These are phyloP conservation scores for Saksenaea vasiformis DNA, from an alignment of 371 early-diverging fungal species.

Conservation along the genomic window DNA sequence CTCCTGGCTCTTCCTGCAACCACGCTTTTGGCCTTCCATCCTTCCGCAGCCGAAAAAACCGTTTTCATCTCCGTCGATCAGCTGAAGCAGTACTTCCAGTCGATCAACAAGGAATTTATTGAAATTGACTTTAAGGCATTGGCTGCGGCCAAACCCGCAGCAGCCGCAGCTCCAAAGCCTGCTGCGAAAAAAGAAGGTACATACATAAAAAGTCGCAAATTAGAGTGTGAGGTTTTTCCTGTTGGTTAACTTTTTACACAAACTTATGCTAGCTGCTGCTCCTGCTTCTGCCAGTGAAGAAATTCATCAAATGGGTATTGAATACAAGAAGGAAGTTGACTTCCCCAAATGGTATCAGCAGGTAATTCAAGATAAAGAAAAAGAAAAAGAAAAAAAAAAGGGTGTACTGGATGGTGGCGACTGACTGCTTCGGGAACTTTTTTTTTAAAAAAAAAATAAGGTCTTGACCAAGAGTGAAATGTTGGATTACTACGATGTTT, in stretches of 20 bases:
- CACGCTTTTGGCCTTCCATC: conserved; percentile 61
- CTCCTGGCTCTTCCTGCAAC: conserved; percentile 38
- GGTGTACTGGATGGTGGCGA: not conserved
- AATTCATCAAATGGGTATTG: conserved; percentile 86
- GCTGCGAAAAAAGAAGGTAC: conserved; percentile 44
- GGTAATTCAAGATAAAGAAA: conserved; percentile 47
- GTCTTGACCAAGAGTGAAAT: conserved; percentile 95
- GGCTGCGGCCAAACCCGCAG: conserved; percentile 42
- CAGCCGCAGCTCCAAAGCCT: conserved; percentile 33
- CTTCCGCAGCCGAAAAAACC: conserved; percentile 55
- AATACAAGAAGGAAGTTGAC: conserved; percentile 90
- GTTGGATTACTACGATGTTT: conserved; percentile 99
- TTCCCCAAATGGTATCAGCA: conserved; percentile 96
- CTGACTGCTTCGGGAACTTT: not conserved
- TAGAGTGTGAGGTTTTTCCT: not conserved
- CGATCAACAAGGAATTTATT: conserved; percentile 34
- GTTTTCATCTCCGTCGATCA: conserved; percentile 55
- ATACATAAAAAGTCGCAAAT: not conserved
- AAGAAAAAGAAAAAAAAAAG: not conserved
- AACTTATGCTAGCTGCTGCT: conserved; percentile 13
- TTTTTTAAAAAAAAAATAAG: too few species aligned
- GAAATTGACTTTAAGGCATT: conserved; percentile 51
- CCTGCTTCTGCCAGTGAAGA: conserved; percentile 44
- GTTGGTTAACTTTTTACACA: not conserved
- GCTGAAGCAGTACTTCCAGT: conserved; percentile 48